Base-by-base conservation (phyloP, 2,329 filamentous ascomycete genomes). In the Metarhizium robertsii region DNA sequence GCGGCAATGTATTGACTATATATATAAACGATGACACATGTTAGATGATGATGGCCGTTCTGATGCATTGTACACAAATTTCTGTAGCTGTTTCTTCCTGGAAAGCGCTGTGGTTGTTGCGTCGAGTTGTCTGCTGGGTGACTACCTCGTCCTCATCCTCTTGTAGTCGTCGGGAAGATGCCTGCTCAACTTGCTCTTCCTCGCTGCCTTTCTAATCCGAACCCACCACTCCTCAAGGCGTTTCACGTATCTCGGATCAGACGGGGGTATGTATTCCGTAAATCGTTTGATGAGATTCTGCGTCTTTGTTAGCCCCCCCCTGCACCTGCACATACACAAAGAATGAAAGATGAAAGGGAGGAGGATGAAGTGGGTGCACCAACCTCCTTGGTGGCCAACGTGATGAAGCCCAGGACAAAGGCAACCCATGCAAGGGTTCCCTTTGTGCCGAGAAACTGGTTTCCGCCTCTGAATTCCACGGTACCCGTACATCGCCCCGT, bases 401-500 rank as follows among this genome's bases (percentile, higher is more conserved):
- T 71, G 52, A 72, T 66, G 55, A 72, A 72, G 13, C 65, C 70
- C 52, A 72, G 59, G 6, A 72, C 70, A 58, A 72, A 72, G 8
- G 69, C 70, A 1, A 72, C 69, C 70, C 70, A 72, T 3, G 67
- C 69, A 50, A 72, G 55, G 6, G 68, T 72, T 14, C 70, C 70
- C 49, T 64, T 67, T 3, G 69, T 71, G 51, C 61, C 65, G 55
- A 72, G 61, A 55, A 72, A 72, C 60, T 72, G 70, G 55, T 70
- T 71, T 1, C 70, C 71, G 13, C 71, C 70, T 2, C 71, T 66
- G 50, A 73, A 73, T 62, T 73, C 71, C 20, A 73, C 66, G 0
- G 71, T 72, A 0, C 70, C 70, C 8, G 67, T 70, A 48, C 68
- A 71, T 47, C 66, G 59, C 6, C 68, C 69, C 43, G 67, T 71